A percentile compares a stretch with the other conserved stretches of the same genome.
These are phyloP conservation scores for Lactifluus echinatus DNA, from an alignment of 768 basidiomycete genomes.

Conservation along the genomic window DNA sequence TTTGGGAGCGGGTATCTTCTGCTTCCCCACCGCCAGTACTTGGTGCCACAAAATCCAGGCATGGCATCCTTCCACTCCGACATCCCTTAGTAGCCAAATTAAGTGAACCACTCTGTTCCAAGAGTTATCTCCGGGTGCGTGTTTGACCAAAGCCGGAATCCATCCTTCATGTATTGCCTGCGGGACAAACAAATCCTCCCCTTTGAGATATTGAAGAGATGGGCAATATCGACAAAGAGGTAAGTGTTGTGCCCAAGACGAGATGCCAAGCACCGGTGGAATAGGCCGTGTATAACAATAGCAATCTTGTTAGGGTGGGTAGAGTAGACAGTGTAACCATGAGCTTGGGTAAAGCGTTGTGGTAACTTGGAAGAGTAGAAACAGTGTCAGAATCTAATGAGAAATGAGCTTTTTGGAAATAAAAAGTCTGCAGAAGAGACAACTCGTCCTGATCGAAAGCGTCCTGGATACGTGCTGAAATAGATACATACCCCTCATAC, in stretches of 20 bases:
- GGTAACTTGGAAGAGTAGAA: slow-evolving; percentile 38
- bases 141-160: slow-evolving; percentile 28
- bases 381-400: slow-evolving; percentile 18
- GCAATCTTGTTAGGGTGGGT: slow-evolving; percentile 51
- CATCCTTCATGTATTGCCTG: slow-evolving; percentile 71
- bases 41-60: slow-evolving; percentile 70
- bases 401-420: too few species aligned
- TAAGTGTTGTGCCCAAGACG: slow-evolving; percentile 71
- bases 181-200: slow-evolving; percentile 57
- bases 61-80: slow-evolving; percentile 72
- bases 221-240: slow-evolving; percentile 63
- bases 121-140: slow-evolving; percentile 8
- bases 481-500: slow-evolving; percentile 47
- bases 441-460: slow-evolving; percentile 67
- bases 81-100: slow-evolving; percentile 59
- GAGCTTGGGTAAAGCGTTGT: slow-evolving; percentile 62
- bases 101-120: slow-evolving; percentile 36
- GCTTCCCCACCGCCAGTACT: slow-evolving; percentile 44
- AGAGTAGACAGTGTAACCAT: slow-evolving; percentile 58
- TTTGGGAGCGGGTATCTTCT: slow-evolving; percentile 36
- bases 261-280: slow-evolving; percentile 60
- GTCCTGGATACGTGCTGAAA: slow-evolving; percentile 60
- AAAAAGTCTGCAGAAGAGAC: too few species aligned
- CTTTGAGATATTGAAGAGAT: slow-evolving; percentile 72
- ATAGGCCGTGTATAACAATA: slow-evolving; percentile 59